Base-by-base conservation (phyloP, 208 protist species). In the Trypanosoma grayi region DNA sequence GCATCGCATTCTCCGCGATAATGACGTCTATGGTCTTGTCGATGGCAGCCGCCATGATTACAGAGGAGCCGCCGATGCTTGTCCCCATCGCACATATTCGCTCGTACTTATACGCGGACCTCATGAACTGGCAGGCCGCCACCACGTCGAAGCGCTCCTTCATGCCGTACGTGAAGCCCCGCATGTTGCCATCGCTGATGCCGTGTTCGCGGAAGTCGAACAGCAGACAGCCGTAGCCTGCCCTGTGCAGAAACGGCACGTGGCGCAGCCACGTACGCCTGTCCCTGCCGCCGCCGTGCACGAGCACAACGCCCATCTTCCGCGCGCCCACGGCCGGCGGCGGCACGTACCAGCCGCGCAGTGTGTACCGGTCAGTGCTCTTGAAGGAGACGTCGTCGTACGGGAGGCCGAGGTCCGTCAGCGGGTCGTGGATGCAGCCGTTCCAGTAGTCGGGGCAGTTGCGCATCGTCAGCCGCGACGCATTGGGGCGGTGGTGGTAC, bases 141-240 rank as follows among this genome's bases (percentile, higher is more conserved):
- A 92, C 61, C 1, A 97, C 92, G 62, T 97, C 92, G 56, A 84
- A 87, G 39, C 87, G 77, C 63, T 97, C 92, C 53, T 83, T 83
- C 53, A 97, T 94, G 34, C 92, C 92, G 56, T 88, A 97, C 14
- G 77, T 89, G 46, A 95, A 92, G 22, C 92, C 92, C 27, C 81
- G 78, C 70, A 78, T 84, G 31, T 78, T 87, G 22, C 87, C 87
- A 73, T 86, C 81, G 66, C 86, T 94, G 18, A 90, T 66, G 27
- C 92, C 92, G 43, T 93, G 87, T 61, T 97, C 89, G 14, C 85
- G 79, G 31, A 97, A 85, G 56, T 97, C 92, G 60, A 97, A 97
- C n/a, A 97, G 61, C 31, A 97, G 60, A 41, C 79, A 85, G 24
- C 76, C 76, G 67, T 92, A 97, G 34, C 92, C 92, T 5, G 66